A percentile compares a stretch with the other conserved stretches of the same genome.
Evolutionary conservation across 805 yeast species (phyloP).

Genomic region (Nakazawaea pomicola): DNA sequence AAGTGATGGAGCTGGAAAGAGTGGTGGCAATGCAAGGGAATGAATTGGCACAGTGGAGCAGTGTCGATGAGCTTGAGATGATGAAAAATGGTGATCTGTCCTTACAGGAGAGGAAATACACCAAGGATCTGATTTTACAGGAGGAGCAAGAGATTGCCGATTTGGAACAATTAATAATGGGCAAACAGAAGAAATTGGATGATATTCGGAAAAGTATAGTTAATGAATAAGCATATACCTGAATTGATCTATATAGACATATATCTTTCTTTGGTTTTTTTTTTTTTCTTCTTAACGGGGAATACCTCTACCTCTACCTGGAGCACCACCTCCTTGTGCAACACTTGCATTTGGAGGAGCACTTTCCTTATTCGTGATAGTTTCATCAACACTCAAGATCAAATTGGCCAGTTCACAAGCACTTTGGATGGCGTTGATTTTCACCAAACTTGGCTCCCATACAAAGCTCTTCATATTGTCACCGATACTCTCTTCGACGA

Average conservation of each 20-base stretch:
- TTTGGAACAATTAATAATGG: constrained; percentile 34
- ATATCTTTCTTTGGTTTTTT: no score
- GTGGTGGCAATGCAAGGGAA: constrained; percentile 38
- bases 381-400: constrained; percentile 93
- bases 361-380: constrained; percentile 69
- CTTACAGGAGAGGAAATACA: constrained; percentile 14
- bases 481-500: constrained; percentile 74
- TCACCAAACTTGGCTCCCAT: constrained; percentile 97
- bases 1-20: constrained; percentile 37
- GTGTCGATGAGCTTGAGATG: constrained; percentile 25
- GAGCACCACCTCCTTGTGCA: constrained; percentile 38
- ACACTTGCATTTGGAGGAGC: constrained; percentile 45
- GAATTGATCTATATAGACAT: no score
- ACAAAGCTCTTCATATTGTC: constrained; percentile 83
- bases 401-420: constrained; percentile 97
- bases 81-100: constrained; percentile 12
- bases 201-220: constrained; percentile 6
- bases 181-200: constrained; percentile 8
- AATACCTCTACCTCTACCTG: constrained; percentile 71
- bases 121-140: constrained; percentile 34
- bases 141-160: constrained; percentile 42
- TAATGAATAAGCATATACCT: not conserved
- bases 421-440: constrained; percentile 86
- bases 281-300: constrained; percentile 25
- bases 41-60: constrained; percentile 31